Percentiles rank a stretch among this genome's conserved stretches.
Evolutionary conservation across 2,329 filamentous ascomycete genomes (phyloP).

Genomic region (Calycina marina): DNA sequence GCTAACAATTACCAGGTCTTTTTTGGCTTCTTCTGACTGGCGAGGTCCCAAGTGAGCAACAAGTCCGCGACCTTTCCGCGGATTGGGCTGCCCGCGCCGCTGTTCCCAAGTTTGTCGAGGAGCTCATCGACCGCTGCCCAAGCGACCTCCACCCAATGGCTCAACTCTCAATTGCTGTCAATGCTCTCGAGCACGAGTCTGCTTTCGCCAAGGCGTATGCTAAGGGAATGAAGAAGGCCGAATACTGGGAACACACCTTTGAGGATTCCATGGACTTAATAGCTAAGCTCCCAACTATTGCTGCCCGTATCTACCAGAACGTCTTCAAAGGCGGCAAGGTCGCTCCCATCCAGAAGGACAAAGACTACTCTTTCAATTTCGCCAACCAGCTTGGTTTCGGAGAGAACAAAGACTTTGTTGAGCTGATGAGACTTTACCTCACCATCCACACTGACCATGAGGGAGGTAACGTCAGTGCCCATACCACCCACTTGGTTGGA

Average conservation of each 20-base stretch:
- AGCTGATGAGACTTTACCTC: conserved; percentile 97
- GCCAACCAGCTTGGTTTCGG: conserved; percentile 98
- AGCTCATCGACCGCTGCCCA: conserved; percentile 99
- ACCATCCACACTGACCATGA: conserved; percentile 99
- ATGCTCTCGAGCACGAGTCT: conserved; percentile 95
- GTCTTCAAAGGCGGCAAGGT: conserved; percentile 99
- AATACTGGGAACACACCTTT: conserved; percentile 99
- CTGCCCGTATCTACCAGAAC: conserved; percentile 98
- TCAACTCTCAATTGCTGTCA: conserved; percentile 95
- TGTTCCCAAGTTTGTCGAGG: conserved; percentile 94
- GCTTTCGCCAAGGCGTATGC: conserved; percentile 97
- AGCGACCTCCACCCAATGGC: conserved; percentile 99
- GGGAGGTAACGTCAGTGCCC: conserved; percentile 95
- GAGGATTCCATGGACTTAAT: conserved; percentile 99
- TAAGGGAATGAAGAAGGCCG: conserved; percentile 98
- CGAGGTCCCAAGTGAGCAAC: conserved; percentile 93
- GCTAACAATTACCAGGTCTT: conserved; percentile 44
- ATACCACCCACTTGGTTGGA: conserved; percentile 97
- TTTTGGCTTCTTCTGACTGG: conserved; percentile 99
- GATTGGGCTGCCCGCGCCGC: conserved; percentile 98
- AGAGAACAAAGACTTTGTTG: conserved; percentile 89
- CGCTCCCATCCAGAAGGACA: conserved; percentile 87
- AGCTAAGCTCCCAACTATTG: conserved; percentile 97
- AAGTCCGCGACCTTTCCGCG: conserved; percentile 93
- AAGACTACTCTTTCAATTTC: conserved; percentile 99